Evolutionary conservation across 345 rosid genomes (phyloP).

Genomic region (Ailanthus altissimus): DNA sequence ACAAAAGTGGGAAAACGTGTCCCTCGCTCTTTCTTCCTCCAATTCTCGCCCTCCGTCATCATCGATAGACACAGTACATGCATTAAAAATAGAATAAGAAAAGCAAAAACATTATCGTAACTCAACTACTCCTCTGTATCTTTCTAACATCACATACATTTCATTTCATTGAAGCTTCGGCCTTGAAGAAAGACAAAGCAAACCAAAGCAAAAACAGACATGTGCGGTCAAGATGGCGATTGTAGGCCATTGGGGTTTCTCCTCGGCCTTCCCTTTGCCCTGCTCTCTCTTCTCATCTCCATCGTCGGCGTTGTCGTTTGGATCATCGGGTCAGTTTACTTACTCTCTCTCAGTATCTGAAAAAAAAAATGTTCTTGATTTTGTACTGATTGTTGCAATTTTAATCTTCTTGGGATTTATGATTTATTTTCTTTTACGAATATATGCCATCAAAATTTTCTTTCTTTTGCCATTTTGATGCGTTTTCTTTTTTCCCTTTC

Average conservation of each 20-base stretch:
- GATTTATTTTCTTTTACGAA: neutral
- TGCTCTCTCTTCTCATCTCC: slow-evolving; percentile 73
- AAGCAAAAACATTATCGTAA: too few species aligned
- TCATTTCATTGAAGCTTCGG: neutral
- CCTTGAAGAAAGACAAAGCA: neutral
- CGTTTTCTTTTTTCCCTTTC: neutral
- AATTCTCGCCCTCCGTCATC: too few species aligned
- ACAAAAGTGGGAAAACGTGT: too few species aligned
- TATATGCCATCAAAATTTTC: neutral
- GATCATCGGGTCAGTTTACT: slow-evolving; percentile 70
- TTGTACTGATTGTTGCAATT: neutral
- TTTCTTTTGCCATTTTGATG: neutral
- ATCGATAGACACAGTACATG: too few species aligned
- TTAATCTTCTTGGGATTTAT: neutral
- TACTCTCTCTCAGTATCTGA: neutral
- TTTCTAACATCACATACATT: neutral
- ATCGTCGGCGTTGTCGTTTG: slow-evolving; percentile 68
- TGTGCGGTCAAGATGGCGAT: slow-evolving; percentile 63
- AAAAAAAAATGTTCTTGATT: too few species aligned
- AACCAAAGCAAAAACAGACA: slow-evolving; percentile 24
- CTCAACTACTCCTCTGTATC: too few species aligned
- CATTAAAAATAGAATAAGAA: too few species aligned
- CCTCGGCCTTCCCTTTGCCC: slow-evolving; percentile 84
- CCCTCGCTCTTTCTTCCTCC: too few species aligned
- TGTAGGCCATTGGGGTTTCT: slow-evolving; percentile 89